Evolutionary conservation across 148 eudicot species (phyloP), one percentile per base, ranked within the genome.

Genomic region (Limonium bicolor): DNA sequence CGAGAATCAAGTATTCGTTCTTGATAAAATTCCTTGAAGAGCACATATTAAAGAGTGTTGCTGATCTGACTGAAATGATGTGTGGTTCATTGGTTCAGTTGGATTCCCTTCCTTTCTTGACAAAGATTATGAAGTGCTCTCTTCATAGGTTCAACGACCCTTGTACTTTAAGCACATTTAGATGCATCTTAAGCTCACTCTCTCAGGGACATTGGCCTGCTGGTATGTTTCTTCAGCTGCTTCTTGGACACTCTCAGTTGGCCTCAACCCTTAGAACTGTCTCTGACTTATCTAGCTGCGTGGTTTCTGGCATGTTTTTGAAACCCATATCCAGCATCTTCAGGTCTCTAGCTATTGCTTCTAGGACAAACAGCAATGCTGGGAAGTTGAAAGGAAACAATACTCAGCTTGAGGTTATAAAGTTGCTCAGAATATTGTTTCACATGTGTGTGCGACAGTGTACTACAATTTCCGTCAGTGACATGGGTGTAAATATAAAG

Each of bases 221-320:
- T 25, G 56, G 25, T 49, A 53, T 60, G 42, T 31, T 81, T 15
- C 72, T 92, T 46, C 79, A 81, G 71, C 48, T 81, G 69, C 68
- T 85, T 59, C 78, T 92, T 45, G 82, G 67, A 50, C 99, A 85
- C 49, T 92, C 95, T 45, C 88, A 85, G 58, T 64, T 92, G 56
- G 62, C 69, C 41, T 27, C 69, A 5, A 59, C 82, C 49, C 39
- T 92, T 53, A 56, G 21, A 33, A 54, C 61, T 42, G 50, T 48
- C 22, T 25, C 40, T 19, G 57, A 50, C 33, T 58, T 75, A 53
- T 48, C 64, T 37, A 39, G 56, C 36, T 62, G 42, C 60, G 41
- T 60, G 53, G 68, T 66, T 24, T 59, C 66, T 49, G 95, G 94
- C 54, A 48, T 78, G 50, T 58, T 61, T 12, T 64, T 76, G 51